Evolutionary conservation across 371 early-diverging fungal genomes (phyloP).

Genomic region (Lichtheimia ornata): DNA sequence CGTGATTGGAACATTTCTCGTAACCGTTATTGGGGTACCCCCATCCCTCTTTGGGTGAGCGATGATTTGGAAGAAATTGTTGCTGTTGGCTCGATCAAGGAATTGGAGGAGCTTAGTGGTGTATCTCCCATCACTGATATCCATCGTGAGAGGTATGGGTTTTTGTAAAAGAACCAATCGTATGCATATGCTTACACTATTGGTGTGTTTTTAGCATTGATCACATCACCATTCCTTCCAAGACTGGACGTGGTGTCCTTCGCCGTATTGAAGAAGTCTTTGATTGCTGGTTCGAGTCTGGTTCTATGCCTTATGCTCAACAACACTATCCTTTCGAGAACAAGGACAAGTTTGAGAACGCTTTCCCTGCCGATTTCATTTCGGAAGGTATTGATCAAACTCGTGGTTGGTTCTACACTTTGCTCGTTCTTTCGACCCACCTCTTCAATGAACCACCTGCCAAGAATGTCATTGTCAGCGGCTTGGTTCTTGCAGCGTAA

Average conservation of each 20-base stretch:
- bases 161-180: not conserved
- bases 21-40: slow-evolving; percentile 99
- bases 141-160: slow-evolving; percentile 85
- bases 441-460: slow-evolving; percentile 98
- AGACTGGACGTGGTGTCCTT: slow-evolving; percentile 87
- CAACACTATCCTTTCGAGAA: slow-evolving; percentile 99
- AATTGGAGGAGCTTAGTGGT: slow-evolving; percentile 94
- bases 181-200: not conserved
- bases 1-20: slow-evolving; percentile 99
- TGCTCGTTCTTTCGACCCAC: slow-evolving; percentile 98
- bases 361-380: slow-evolving; percentile 99
- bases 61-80: slow-evolving; percentile 94
- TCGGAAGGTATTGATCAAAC: slow-evolving; percentile 99
- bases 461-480: slow-evolving; percentile 99
- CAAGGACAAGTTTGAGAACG: slow-evolving; percentile 77
- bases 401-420: slow-evolving; percentile 99
- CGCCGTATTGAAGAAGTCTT: slow-evolving; percentile 98
- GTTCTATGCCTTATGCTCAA: slow-evolving; percentile 99
- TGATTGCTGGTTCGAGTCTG: slow-evolving; percentile 99
- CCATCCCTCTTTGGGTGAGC: slow-evolving; percentile 99
- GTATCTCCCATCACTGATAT: slow-evolving; percentile 90
- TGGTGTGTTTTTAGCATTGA: slow-evolving; percentile 70
- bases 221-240: slow-evolving; percentile 95
- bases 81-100: slow-evolving; percentile 95
- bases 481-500: slow-evolving; percentile 94